Evolutionary conservation across 352 stramenopile genomes (phyloP), one percentile per base, ranked within the genome.

Genomic region (Phytophthora uliginosa): DNA sequence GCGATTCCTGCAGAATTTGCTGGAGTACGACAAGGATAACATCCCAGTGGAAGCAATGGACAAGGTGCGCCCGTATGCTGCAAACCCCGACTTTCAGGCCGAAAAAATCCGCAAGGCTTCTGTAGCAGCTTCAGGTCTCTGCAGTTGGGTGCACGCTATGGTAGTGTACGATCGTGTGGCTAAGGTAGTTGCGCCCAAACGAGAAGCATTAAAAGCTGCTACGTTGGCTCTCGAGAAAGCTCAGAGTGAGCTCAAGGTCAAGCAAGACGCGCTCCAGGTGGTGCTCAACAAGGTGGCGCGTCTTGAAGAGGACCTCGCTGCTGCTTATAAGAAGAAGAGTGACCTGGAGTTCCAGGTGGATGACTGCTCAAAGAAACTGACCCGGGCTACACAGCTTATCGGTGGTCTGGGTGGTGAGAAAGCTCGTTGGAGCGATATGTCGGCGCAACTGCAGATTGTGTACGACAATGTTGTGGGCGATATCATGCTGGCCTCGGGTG

Each of bases 1-100:
- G 36, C 76, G 88, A 0, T 99, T 99, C 68, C 67, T 99, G 4
- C 83, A 98, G 70, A 97, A 98, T 56, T 73, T 99, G 9, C 84
- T 98, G 31, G 94, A 98, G 58, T 99, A 98, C 71, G 95, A 99
- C 77, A 98, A 98, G 71, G 96, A 99, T 75, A 98, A 98, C 70
- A 99, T 99, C 61, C 67, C 74, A 4, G 74, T 78, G 7, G 88
- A 97, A n/a, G 93, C 97, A 3, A 96, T 99, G 66, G 86, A 96
- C 6, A 98, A 98, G 75, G 88, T 99, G 20, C 69, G 74, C 3
- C 86, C 82, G 31, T 98, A 95, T 60, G 64, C 89, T 1, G 80
- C 81, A 34, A 97, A 98, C 52, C 85, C 92, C 0, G 91, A 99
- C 59, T 99, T 99, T 66, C 84, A 90, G 28, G 91, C 96, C 8